Evolutionary conservation across 257 asterid genomes (phyloP).

Genomic region (Solanum acaule): DNA sequence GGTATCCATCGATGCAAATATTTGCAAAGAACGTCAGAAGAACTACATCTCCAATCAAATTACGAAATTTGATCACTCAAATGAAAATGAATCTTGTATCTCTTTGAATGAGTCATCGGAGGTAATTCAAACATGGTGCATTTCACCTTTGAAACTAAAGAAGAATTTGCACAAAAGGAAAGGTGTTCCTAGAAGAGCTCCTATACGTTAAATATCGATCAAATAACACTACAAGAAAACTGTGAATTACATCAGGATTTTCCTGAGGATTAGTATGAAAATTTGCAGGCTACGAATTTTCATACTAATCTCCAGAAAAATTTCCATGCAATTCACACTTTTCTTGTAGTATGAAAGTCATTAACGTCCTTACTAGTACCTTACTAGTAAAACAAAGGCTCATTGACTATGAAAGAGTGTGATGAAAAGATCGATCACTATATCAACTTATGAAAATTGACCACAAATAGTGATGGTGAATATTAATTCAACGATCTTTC

Average conservation of each 20-base stretch:
- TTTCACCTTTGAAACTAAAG: constrained; percentile 29
- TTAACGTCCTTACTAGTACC: not conserved
- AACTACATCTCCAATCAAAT: constrained; percentile 2
- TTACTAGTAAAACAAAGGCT: not conserved
- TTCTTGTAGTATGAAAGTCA: not conserved
- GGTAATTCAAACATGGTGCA: constrained; percentile 36
- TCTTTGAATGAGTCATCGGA: constrained; percentile 33
- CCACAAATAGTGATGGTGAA: not conserved
- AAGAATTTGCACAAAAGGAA: constrained; percentile 47
- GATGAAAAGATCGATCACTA: not conserved
- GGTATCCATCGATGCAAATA: constrained; percentile 27
- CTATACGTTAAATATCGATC: constrained; percentile 7
- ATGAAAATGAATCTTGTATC: constrained; percentile 19
- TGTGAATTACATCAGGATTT: no score
- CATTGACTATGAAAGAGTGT: no score
- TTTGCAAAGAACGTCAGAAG: constrained; percentile 2
- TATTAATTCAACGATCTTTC: not conserved
- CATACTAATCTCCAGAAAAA: no score
- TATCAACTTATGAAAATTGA: not conserved
- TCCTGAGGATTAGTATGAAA: no score
- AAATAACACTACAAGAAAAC: not conserved
- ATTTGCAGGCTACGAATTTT: no score
- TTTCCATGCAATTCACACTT: no score
- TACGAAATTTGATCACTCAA: constrained; percentile 6
- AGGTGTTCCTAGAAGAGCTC: constrained; percentile 58